Base-by-base conservation (phyloP, 1,139 yeast genomes). In the Debaryomyces fabryi region DNA sequence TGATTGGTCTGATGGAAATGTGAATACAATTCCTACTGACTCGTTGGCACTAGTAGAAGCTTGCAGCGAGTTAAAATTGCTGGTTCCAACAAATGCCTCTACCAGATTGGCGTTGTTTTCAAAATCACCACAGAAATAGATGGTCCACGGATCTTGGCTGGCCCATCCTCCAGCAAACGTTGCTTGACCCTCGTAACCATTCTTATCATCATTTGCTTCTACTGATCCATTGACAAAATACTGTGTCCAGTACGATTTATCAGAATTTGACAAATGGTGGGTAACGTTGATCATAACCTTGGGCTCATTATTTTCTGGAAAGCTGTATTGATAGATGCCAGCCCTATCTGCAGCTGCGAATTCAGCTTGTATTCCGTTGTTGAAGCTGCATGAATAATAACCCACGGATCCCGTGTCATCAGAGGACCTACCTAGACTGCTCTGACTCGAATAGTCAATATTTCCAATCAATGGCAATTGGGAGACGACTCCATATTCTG, bases 111-210 rank as follows among this genome's bases (percentile, higher is more conserved):
- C 62, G 1, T 49, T 43, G 13, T 40, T 49, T 27, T 63, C 60
- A 47, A 69, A 69, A 41, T 62, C 60, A 5, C 65, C 69, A 55
- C 68, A 67, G 49, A 60, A 69, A 49, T 63, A 65, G 21, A 69
- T 57, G 2, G 59, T 60, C 71, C 71, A 68, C 1, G 64, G 55
- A 6, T 45, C 43, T 48, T 65, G 68, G 12, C 60, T 62, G 9
- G 68, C 69, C 72, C 72, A 68, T 3, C 74, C 74, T 23, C 71
- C 70, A 24, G 58, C 53, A 16, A 64, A 58, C 3, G 65, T 59
- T 4, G 63, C 55, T 9, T 54, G 41, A 2, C 74, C 72, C 7
- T 55, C 52, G 47, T 68, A 68, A 0, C 62, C 61, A 23, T 53
- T 47, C 27, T 50, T 40, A 23, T 63, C 57, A n/a, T 43, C 46